Evolutionary conservation across 2,329 filamentous ascomycete species (phyloP), one percentile per base, ranked within the genome.

Genomic region (Microcera coccophila): DNA sequence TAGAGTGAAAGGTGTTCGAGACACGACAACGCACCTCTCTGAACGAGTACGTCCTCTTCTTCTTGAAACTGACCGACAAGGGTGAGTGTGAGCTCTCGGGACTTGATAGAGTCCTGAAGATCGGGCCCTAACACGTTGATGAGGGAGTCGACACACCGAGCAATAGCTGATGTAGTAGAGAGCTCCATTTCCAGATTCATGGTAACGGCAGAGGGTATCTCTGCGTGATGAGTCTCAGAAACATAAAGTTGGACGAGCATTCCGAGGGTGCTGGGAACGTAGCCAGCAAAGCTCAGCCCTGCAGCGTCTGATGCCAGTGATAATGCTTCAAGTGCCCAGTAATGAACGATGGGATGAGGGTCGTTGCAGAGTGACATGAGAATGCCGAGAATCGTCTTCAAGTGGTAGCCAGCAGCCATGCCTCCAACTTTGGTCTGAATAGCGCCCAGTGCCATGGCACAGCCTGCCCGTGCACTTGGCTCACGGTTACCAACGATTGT

Each of bases 321-420:
- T 21, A 98, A 67, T 9, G 89, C 91, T 62, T 96, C 90, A 34
- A 98, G 72, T 3, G 94, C 91, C 90, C 90, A 97, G 62, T 91
- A 95, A 65, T 98, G 93, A 8, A 98, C 93, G 1, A 87, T 84
- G 0, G 93, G 90, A 62, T 98, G 93, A 16, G 91, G 88, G 60
- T 98, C 93, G 55, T 90, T 95, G 63, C 90, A 91, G 9, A 98
- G 76, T 7, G 93, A 97, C 86, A 97, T 95, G n/a, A 98, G 72
- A 29, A 98, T 94, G 15, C 91, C 87, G n/a, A 96, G 78, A 38
- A 98, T 96, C 2, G 90, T 96, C 70, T 97, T 97, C 38, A 98
- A 75, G 62, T 98, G 93, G 57, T 93, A 90, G 3, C 90, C 90
- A 41, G 93, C 93, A 40, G 93, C 93, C 90, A 98, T 97, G 43